Evolutionary conservation across 2,329 filamentous ascomycete species (phyloP), one percentile per base, ranked within the genome.

Genomic region (Plectosphaerella plurivora): DNA sequence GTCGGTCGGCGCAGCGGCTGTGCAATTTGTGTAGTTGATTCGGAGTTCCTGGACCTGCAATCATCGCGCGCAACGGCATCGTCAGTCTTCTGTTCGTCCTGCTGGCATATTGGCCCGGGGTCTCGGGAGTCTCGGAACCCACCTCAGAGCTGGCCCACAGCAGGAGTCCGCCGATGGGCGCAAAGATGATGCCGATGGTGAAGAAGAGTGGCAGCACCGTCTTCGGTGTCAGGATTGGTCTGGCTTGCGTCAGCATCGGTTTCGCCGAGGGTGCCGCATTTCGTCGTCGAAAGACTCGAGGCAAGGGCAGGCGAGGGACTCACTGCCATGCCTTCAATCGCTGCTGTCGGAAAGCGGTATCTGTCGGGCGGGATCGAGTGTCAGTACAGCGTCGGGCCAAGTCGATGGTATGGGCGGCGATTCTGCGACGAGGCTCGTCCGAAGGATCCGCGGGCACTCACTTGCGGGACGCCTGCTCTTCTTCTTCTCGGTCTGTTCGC

Each of bases 271-370:
- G 10, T 44, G 41, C 41, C 10, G 16, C n/a, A 15, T 44, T 44
- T 16, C 7, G 15, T 44, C 41, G n/a, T 18, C 10, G 41, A 18
- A 4, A 2, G 41, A 12, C 41, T 16, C 37, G 16, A 5, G 37
- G 10, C 41, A n/a, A 44, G 24, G 56, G 54, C 47, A 57, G 51
- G 69, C 78, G 64, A 78, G 60, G 45, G 42, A 82, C 91, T 73
- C 78, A 95, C 88, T 99, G 94, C 94, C 94, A 99, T 76, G 94
- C 94, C 75, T 97, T 97, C 71, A 99, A 75, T 67, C 94, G 86
- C 73, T 99, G 94, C 69, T 99, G 94, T 63, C 94, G 84, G 69
- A 97, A 99, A 11, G 94, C 94, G 54, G 93, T 97, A 75, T 97
- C 91, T 96, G 65, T 52, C 49, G 16, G 47, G 33, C 18, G 16